Evolutionary conservation across 192 early-diverging fungal genomes (phyloP).

Genomic region (Dimargaris cristalligena): DNA sequence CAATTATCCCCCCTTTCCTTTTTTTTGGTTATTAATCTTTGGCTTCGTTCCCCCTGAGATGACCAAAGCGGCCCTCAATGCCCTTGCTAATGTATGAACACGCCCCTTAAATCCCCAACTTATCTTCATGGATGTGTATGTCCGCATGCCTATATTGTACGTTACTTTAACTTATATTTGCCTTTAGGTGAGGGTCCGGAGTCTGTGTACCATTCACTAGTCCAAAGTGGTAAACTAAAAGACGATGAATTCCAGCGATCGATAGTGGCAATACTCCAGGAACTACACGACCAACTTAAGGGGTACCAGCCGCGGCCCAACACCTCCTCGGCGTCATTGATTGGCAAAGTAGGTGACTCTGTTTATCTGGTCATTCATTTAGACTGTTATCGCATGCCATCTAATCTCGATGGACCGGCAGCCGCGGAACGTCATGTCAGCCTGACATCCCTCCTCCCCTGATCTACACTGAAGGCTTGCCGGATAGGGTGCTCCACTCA

Average conservation of each 20-base stretch:
- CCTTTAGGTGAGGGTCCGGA: conserved; percentile 30
- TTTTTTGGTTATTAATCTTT: not conserved
- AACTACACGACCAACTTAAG: conserved; percentile 42
- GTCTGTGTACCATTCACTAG: conserved; percentile 23
- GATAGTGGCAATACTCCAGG: conserved; percentile 45
- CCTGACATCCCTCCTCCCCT: too few relatives aligned
- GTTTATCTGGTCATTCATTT: too few relatives aligned
- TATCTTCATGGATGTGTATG: not conserved
- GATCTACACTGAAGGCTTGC: too few relatives aligned
- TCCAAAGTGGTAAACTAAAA: conserved; percentile 34
- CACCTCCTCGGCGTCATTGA: conserved; percentile 10
- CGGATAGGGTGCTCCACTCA: too few relatives aligned
- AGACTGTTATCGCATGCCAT: too few relatives aligned
- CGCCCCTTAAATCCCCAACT: not conserved
- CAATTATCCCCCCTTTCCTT: too few relatives aligned
- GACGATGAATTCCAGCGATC: conserved; percentile 49
- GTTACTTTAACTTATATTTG: too few relatives aligned
- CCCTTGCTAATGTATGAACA: not conserved
- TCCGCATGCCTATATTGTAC: too few relatives aligned
- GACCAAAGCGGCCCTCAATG: not conserved
- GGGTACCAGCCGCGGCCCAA: conserved; percentile 32
- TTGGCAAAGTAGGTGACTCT: not conserved
- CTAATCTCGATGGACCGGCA: too few relatives aligned
- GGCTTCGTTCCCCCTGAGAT: not conserved
- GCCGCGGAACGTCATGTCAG: too few relatives aligned